Conservation (phyloP, 108 stramenopile species). For the Ochromonas danica region DNA sequence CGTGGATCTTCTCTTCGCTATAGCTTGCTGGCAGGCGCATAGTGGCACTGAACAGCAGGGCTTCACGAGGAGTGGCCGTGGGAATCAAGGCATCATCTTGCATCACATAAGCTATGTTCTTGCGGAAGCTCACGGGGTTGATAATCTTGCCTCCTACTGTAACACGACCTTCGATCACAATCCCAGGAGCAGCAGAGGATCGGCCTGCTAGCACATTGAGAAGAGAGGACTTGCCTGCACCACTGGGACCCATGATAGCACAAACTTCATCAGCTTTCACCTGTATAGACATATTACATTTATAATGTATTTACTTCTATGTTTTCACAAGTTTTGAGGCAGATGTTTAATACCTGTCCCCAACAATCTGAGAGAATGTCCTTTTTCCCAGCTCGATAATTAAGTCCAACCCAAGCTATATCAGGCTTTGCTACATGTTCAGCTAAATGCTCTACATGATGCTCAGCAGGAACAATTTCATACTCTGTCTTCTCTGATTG, state of each 20-base stretch:
- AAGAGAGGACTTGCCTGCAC: conserved; percentile 3
- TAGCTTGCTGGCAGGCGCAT: conserved; percentile 29
- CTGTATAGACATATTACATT: too few relatives aligned
- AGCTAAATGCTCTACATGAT: neutral
- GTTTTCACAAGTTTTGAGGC: too few relatives aligned
- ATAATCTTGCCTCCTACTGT: conserved; percentile 2
- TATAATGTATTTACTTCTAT: too few relatives aligned
- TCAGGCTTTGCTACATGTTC: neutral
- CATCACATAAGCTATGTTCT: conserved; percentile 37
- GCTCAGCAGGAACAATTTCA: neutral
- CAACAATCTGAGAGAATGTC: conserved; percentile 10
- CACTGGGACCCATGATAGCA: too few relatives aligned
- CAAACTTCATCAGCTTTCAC: too few relatives aligned
- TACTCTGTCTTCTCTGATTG: neutral
- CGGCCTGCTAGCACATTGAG: conserved; percentile 10
- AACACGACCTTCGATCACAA: neutral
- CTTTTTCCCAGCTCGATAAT: neutral
- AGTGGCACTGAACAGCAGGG: conserved; percentile 26
- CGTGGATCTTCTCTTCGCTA: neutral
- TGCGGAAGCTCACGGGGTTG: conserved; percentile 18
- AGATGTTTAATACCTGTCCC: too few relatives aligned
- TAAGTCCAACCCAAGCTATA: neutral
- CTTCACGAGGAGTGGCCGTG: conserved; percentile 34
- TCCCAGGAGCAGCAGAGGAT: neutral
- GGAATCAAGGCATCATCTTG: conserved; percentile 40